A percentile compares a stretch with the other conserved stretches of the same genome.
phyloP scores from a whole-genome alignment of 768 basidiomycete species.

The Russula olivacea region DNA sequence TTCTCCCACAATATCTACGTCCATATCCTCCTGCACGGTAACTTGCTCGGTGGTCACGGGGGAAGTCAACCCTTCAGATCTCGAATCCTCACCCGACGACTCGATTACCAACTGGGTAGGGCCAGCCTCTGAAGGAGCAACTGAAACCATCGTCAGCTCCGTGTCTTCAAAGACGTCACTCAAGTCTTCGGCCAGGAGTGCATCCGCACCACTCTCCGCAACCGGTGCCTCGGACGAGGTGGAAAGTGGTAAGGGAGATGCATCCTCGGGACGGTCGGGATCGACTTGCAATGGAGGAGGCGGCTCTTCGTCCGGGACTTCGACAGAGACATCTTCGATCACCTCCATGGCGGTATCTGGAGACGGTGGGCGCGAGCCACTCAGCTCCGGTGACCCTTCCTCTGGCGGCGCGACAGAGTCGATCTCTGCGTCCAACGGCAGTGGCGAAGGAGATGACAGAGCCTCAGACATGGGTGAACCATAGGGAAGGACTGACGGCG shows the following conservation, averaged over 20 bases:
- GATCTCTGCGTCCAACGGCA: constrained; percentile 7
- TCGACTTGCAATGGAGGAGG: background rate
- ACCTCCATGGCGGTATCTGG: constrained; percentile 13
- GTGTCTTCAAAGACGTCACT: constrained; percentile 3
- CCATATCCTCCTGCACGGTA: constrained; percentile 4
- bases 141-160: background rate
- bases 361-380: background rate
- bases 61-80: constrained; percentile 1
- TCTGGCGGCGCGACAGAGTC: background rate
- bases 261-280: background rate
- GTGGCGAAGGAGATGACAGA: constrained; percentile 23
- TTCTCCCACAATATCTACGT: constrained; percentile 11
- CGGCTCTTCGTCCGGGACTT: constrained; percentile 7
- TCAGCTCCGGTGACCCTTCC: constrained; percentile 2
- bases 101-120: background rate
- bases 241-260: background rate
- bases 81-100: background rate
- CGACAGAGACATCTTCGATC: constrained; percentile 10
- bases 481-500: constrained; percentile 1
- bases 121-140: constrained; percentile 1
- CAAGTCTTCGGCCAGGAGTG: background rate
- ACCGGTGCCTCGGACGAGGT: constrained; percentile 1
- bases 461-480: constrained; percentile 28
- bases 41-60: background rate
- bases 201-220: background rate